These are phyloP conservation scores for Nakazawaea siamensis DNA, from an alignment of 805 yeast genomes.

Conservation along the genomic window DNA sequence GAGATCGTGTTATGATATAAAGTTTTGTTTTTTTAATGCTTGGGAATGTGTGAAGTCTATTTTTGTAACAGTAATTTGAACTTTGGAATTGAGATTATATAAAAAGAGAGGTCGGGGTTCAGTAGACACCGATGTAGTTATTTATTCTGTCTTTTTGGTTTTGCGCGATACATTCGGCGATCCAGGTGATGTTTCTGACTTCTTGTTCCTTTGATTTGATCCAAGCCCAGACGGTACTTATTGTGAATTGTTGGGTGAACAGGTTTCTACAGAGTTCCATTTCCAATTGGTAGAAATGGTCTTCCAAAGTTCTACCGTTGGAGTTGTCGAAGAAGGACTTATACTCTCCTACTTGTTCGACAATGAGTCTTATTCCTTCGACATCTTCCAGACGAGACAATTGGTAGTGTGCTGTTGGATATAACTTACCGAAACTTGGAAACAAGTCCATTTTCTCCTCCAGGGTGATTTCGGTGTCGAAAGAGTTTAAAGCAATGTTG, in stretches of 20 bases:
- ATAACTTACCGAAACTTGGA: conserved; percentile 78
- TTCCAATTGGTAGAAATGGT: conserved; percentile 86
- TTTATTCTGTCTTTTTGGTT: conserved; percentile 92
- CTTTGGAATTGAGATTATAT: too few species aligned
- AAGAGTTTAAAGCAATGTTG: conserved; percentile 84
- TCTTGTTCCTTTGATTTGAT: conserved; percentile 94
- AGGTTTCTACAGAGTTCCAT: conserved; percentile 90
- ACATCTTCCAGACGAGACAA: conserved; percentile 76
- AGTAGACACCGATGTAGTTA: conserved; percentile 84
- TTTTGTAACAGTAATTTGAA: too few species aligned
- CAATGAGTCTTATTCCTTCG: conserved; percentile 67
- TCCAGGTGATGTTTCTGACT: conserved; percentile 97
- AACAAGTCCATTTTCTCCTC: conserved; percentile 65
- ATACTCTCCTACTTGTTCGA: conserved; percentile 60
- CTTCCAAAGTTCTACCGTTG: conserved; percentile 66
- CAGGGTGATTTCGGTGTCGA: conserved; percentile 70
- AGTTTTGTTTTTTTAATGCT: too few species aligned
- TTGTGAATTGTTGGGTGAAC: conserved; percentile 92
- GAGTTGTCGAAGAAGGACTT: conserved; percentile 45
- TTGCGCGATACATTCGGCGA: conserved; percentile 98
- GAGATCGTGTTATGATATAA: conserved; percentile 40
- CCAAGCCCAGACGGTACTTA: conserved; percentile 94
- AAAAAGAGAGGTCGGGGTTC: too few species aligned
- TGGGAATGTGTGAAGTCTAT: too few species aligned
- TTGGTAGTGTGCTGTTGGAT: conserved; percentile 59